These are phyloP conservation scores for Sphaerulina vaccinii DNA, from an alignment of 2,329 filamentous ascomycete genomes.

Conservation along the genomic window DNA sequence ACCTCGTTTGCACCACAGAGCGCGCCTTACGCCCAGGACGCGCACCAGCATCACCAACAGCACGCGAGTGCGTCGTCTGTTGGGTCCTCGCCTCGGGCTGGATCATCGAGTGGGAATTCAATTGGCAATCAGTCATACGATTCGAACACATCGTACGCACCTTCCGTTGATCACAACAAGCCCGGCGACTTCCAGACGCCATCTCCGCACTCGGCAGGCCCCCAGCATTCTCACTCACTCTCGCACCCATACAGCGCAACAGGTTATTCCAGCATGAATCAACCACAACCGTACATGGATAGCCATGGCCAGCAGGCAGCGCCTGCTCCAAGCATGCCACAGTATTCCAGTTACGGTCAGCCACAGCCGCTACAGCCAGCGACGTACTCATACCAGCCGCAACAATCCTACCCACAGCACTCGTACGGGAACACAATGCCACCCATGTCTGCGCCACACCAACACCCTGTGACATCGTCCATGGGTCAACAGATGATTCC, in stretches of 20 bases:
- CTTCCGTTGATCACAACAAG: constrained; percentile 47
- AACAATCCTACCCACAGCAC: constrained; percentile 70
- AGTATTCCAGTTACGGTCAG: constrained; percentile 68
- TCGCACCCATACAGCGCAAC: constrained; percentile 19
- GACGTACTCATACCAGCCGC: constrained; percentile 43
- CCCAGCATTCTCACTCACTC: constrained; percentile 34
- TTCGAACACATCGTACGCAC: constrained; percentile 57
- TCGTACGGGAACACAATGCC: constrained; percentile 74
- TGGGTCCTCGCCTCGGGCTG: constrained; percentile 72
- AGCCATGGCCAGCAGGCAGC: constrained; percentile 64
- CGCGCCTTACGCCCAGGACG: constrained; percentile 50
- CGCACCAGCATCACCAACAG: constrained; percentile 53
- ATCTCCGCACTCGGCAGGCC: constrained; percentile 59
- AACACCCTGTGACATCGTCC: constrained; percentile 66
- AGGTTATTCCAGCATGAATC: constrained; percentile 69
- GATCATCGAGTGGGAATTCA: constrained; percentile 65
- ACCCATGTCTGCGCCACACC: constrained; percentile 70
- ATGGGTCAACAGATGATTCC: constrained; percentile 67
- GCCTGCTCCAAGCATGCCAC: constrained; percentile 68
- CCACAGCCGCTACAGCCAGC: constrained; percentile 57
- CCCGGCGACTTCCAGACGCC: constrained; percentile 64
- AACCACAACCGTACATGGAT: constrained; percentile 78
- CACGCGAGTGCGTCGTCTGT: constrained; percentile 64
- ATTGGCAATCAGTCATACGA: constrained; percentile 46
- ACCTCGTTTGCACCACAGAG: constrained; percentile 61